Conservation (phyloP, 768 basidiomycete genomes). For the Mycena leptocephala region DNA sequence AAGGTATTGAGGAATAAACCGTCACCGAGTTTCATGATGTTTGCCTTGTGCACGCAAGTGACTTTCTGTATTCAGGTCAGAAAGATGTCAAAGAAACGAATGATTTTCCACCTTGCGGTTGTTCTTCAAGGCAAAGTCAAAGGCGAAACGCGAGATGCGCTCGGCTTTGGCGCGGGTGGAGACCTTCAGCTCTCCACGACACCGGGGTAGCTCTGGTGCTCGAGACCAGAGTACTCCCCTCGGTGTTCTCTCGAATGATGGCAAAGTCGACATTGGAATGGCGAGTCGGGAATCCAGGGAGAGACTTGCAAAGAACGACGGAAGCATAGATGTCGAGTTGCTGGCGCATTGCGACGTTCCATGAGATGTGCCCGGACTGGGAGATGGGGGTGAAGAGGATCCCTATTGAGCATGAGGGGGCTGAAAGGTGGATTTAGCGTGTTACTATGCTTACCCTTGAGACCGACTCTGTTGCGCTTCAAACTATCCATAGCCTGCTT, state of each 20-base stretch:
- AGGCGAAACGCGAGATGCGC: slow-evolving; percentile 96
- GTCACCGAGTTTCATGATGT: slow-evolving; percentile 99
- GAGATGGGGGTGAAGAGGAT: slow-evolving; percentile 99
- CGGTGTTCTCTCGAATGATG: slow-evolving; percentile 99
- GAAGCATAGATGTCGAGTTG: slow-evolving; percentile 99
- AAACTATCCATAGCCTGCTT: slow-evolving; percentile 98
- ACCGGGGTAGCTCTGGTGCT: slow-evolving; percentile 98
- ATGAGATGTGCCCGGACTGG: slow-evolving; percentile 96
- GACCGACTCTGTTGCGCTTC: slow-evolving; percentile 96
- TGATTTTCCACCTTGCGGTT: slow-evolving; percentile 84
- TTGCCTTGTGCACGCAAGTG: slow-evolving; percentile 99
- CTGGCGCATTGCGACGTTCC: slow-evolving; percentile 99
- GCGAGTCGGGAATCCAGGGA: slow-evolving; percentile 96
- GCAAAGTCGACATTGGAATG: slow-evolving; percentile 98
- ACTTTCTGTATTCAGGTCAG: slow-evolving; percentile 82
- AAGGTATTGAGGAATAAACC: slow-evolving; percentile 99
- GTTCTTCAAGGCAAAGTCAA: slow-evolving; percentile 99
- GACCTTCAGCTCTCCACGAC: slow-evolving; percentile 99
- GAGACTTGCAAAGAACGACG: slow-evolving; percentile 97
- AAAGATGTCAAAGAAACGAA: background rate
- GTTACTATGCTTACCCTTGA: slow-evolving; percentile 81
- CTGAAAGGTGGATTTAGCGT: background rate
- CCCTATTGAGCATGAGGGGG: slow-evolving; percentile 63
- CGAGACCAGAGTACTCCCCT: slow-evolving; percentile 99
- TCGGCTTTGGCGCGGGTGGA: slow-evolving; percentile 96